A percentile compares a stretch with the other conserved stretches of the same genome.
Evolutionary conservation across 2,329 filamentous ascomycete species (phyloP).

Genomic region (Scortechinia acanthostroma): DNA sequence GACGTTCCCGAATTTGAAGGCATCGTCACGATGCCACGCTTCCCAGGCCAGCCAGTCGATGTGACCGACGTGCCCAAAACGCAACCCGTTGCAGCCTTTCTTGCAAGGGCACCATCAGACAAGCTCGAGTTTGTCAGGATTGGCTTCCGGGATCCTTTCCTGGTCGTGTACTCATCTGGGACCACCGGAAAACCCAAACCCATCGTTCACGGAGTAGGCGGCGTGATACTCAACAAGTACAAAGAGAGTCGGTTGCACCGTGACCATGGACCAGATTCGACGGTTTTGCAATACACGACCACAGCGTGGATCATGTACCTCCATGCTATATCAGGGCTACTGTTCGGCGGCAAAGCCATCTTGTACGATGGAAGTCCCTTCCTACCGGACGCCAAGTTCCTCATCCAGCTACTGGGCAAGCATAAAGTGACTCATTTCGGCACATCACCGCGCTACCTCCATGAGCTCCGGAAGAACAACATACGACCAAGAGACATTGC

Average conservation of each 20-base stretch:
- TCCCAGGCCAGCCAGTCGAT: constrained; percentile 46
- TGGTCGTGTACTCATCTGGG: constrained; percentile 31
- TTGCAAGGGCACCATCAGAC: constrained; percentile 14
- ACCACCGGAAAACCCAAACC: constrained; percentile 34
- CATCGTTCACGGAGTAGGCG: constrained; percentile 31
- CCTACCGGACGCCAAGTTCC: constrained; percentile 4
- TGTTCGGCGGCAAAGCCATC: constrained; percentile 23
- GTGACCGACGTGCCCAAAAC: constrained; percentile 39
- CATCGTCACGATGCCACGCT: constrained; percentile 61
- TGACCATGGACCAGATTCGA: constrained; percentile 23
- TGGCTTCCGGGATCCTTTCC: constrained; percentile 28
- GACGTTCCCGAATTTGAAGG: constrained; percentile 51
- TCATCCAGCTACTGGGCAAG: constrained; percentile 7
- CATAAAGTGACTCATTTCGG: constrained; percentile 19
- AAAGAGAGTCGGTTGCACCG: constrained; percentile 34
- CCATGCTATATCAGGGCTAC: no score
- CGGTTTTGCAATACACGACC: constrained; percentile 34
- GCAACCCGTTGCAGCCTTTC: constrained; percentile 26
- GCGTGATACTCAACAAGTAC: constrained; percentile 30
- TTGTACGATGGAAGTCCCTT: constrained; percentile 11
- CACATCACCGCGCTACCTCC: constrained; percentile 30
- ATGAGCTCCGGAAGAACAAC: constrained; percentile 27
- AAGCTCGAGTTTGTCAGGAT: constrained; percentile 23
- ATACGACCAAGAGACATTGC: constrained; percentile 22
- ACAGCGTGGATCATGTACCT: constrained; percentile 36